Evolutionary conservation across 176 grass and related monocot species (phyloP), one percentile per base, ranked within the genome.

Genomic region (Hordeum marinum): DNA sequence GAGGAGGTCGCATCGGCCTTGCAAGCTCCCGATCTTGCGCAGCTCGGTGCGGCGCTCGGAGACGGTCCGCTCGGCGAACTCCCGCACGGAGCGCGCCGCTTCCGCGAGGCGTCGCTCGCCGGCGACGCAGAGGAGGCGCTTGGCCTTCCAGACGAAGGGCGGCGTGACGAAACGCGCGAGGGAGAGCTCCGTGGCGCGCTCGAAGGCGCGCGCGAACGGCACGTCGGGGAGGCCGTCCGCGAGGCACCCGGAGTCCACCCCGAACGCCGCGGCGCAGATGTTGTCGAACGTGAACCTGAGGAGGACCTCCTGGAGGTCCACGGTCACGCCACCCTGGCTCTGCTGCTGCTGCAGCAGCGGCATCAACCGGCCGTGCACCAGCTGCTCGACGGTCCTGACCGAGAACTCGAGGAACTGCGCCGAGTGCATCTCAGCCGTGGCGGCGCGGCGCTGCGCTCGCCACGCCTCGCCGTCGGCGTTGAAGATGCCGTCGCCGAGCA

Each of bases 251-350:
- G 91, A 20, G 46, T 98, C 90, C 8, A 76, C 87, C 25, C 91
- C 93, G 68, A 98, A 92, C 6, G 93, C 96, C 0, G 91, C 91
- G 61, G 75, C 68, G 75, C 93, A 95, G 75, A 98, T 95, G 85
- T 95, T 94, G 80, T 98, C 96, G 81, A 98, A 98, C 2, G 93
- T 86, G 88, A 98, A 95, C 6, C 93, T 86, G 23, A 98, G 93
- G 48, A 98, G 87, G 58, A 98, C 31, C 18, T 98, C 91, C 86
- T 98, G 96, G 29, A 95, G 79, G 80, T 98, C 95, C 45, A 92
- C 89, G 23, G 27, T 52, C 0, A 35, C 64, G 11, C 67, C 80
- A 4, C 39, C 58, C 0, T 13, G 18, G 0, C 12, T 20, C 27
- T 76, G 81, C 26, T 90, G 20, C 63, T 74, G 32, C 6, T 64